phyloP scores from a whole-genome alignment of 345 rosid genomes.

The Eucalyptus sp. region DNA sequence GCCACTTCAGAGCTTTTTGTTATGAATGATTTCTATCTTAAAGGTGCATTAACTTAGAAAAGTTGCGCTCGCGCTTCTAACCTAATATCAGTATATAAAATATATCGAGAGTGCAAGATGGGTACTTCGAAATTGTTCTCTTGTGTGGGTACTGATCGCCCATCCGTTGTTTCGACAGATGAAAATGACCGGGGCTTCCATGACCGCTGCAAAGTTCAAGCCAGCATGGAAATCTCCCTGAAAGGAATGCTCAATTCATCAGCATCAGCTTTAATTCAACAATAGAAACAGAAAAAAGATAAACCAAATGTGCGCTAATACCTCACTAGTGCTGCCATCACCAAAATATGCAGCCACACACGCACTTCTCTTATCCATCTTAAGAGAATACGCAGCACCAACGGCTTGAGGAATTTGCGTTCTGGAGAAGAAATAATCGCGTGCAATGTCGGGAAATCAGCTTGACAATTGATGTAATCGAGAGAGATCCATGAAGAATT shows the following conservation, averaged over 20 bases:
- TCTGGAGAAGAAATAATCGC: constrained; percentile 8
- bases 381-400: constrained; percentile 64
- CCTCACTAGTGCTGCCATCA: constrained; percentile 85
- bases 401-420: constrained; percentile 83
- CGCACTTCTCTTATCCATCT: constrained; percentile 60
- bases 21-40: neutral
- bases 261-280: neutral
- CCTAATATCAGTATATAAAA: neutral
- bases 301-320: neutral
- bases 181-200: constrained; percentile 63
- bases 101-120: neutral
- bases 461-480: neutral
- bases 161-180: constrained; percentile 85
- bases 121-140: constrained; percentile 74
- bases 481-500: neutral
- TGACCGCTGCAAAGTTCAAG: constrained; percentile 78
- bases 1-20: neutral
- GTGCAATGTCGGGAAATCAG: neutral
- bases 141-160: constrained; percentile 71
- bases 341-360: constrained; percentile 58
- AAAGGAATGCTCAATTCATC: neutral
- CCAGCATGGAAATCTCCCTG: constrained; percentile 93
- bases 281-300: neutral
- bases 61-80: neutral
- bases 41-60: neutral